Percentiles rank a stretch among this genome's conserved stretches.
These are phyloP conservation scores for Pleurotus djamor DNA, from an alignment of 768 basidiomycete genomes.

Conservation along the genomic window DNA sequence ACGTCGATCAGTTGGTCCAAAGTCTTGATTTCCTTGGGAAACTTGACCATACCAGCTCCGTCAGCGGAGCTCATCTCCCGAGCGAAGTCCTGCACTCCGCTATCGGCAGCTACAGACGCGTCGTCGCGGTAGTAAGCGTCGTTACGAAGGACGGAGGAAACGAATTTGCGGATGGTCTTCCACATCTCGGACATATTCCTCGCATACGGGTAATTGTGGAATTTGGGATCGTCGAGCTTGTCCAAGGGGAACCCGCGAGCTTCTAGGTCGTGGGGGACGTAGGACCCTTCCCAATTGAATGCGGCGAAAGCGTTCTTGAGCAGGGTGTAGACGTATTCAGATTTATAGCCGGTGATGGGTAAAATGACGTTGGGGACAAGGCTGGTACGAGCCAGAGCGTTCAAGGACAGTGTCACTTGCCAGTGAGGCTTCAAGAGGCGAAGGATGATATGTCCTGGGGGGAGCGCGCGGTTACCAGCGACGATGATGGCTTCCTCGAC, in stretches of 20 bases:
- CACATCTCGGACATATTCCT: conserved; percentile 21
- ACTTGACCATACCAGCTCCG: conserved; percentile 17
- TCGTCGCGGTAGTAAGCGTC: conserved; percentile 16
- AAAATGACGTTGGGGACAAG: conserved; percentile 23
- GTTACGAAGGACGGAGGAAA: conserved; percentile 13
- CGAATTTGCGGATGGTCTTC: conserved; percentile 21
- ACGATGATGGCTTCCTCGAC: conserved; percentile 27
- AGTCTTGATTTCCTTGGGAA: conserved; percentile 19
- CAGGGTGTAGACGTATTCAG: conserved; percentile 13
- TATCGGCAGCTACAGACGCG: conserved; percentile 15
- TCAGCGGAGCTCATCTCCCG: not conserved
- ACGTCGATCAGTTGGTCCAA: conserved; percentile 23
- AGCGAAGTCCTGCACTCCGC: conserved; percentile 2
- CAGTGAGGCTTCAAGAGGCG: conserved; percentile 25
- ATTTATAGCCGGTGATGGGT: conserved; percentile 14
- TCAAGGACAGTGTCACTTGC: conserved; percentile 24
- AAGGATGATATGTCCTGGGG: conserved; percentile 18
- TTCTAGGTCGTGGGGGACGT: conserved; percentile 22
- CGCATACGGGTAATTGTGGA: conserved; percentile 25
- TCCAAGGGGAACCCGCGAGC: conserved; percentile 24
- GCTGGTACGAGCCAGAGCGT: conserved; percentile 22
- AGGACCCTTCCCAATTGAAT: conserved; percentile 22
- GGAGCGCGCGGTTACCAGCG: conserved; percentile 21
- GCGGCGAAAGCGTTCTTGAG: conserved; percentile 16
- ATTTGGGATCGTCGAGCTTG: conserved; percentile 19